Base-by-base conservation (phyloP, 2,329 filamentous ascomycete genomes). In the Stagonosporopsis vannaccii region DNA sequence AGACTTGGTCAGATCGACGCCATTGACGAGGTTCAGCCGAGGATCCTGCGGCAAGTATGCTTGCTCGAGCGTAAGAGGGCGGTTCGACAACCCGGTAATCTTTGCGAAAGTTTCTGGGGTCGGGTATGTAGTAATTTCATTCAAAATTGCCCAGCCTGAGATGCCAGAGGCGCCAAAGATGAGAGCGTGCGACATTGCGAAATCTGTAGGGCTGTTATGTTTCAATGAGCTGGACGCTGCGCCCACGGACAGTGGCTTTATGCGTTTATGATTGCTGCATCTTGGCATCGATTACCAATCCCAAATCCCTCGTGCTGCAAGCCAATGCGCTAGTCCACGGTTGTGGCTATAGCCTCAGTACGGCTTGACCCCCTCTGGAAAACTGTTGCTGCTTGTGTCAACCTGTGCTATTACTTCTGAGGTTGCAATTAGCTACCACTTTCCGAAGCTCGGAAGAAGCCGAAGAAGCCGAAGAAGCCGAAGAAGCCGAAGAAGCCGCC, bases 101-200 rank as follows among this genome's bases (percentile, higher is more conserved):
- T 15, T 35, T n/a, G 35, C 23, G 15, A 45, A 51, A 0, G 41
- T 36, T 2, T 22, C 37, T 3, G 53, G 40, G n/a, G 28, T 50
- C 15, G 53, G 41, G 13, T 56, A 51, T 5, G 37, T 15, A 2
- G 28, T 45, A 8, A 51, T 37, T 17, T 51, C 46, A 8, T 51
- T 42, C 12, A 56, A 28, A 5, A 56, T 33, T 6, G 46, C 17
- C 46, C 53, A 47, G 8, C 46, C 41, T 6, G 46, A 50, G 17
- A 56, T 51, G 3, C 53, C 53, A 26, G 53, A 51, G 2, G 52
- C 46, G 11, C 52, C 46, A 12, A 56, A 51, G 26, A 47, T 15
- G 6, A 46, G 28, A 30, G 47, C 53, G n/a, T 54, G 51, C 11
- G 51, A 42, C 44, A 48, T 53, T 28, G 7, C 15, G n/a, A 6